A percentile compares a stretch with the other conserved stretches of the same genome.
Evolutionary conservation across 2,329 filamentous ascomycete species (phyloP).

Genomic region (Fulvia fulva): DNA sequence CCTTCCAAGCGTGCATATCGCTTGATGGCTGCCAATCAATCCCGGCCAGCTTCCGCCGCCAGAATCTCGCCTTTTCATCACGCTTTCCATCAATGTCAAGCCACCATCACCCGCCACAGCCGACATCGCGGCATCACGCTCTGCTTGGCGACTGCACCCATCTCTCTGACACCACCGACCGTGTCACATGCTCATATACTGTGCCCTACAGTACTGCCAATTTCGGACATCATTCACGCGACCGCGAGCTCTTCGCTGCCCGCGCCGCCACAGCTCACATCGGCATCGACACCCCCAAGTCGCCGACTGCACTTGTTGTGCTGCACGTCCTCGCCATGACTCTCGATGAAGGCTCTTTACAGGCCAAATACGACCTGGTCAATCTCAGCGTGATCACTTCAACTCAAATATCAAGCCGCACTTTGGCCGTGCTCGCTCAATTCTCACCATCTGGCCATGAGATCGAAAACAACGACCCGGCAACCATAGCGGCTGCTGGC

Average conservation of each 20-base stretch:
- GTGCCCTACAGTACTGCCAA: not conserved
- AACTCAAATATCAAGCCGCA: constrained; percentile 31
- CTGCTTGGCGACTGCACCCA: not conserved
- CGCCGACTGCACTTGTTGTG: not conserved
- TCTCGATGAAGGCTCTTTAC: constrained; percentile 19
- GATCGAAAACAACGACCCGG: not conserved
- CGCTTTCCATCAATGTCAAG: not conserved
- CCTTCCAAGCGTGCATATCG: too few relatives aligned
- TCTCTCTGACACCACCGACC: not conserved
- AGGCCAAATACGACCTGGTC: constrained; percentile 22
- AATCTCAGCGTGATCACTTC: constrained; percentile 26
- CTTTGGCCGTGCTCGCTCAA: constrained; percentile 23
- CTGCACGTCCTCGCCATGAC: constrained; percentile 11
- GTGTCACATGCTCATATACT: not conserved
- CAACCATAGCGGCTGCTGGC: not conserved
- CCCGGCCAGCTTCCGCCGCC: not conserved
- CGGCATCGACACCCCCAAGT: not conserved
- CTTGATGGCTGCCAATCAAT: not conserved
- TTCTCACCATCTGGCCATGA: constrained; percentile 10
- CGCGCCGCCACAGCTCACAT: too few relatives aligned
- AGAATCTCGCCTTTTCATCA: not conserved
- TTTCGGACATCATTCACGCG: not conserved
- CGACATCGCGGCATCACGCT: not conserved
- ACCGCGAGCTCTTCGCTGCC: not conserved
- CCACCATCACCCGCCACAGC: not conserved